Base-by-base conservation (phyloP, 768 basidiomycete genomes). In the Myochromella boudieri region DNA sequence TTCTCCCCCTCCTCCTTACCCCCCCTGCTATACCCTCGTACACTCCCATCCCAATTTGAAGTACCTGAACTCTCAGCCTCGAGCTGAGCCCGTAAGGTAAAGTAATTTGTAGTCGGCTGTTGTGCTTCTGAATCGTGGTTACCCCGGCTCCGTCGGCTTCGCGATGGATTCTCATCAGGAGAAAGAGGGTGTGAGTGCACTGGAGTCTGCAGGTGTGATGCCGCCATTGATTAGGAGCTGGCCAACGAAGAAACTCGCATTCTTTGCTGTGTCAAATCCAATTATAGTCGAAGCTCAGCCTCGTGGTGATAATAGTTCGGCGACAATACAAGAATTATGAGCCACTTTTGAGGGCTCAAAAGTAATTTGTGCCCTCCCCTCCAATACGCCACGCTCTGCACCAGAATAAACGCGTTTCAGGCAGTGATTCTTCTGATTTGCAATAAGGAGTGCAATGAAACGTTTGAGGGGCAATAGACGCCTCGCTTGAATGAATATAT, bases 101-200 rank as follows among this genome's bases (percentile, higher is more conserved):
- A 84, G 55, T 87, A 85, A 57, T 75, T 83, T 15, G 70, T 68
- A 11, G 74, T 55, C 11, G 75, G 64, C 18, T 42, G 65, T 42
- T 27, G 51, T 8, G 58, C 31, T 6, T 67, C 62, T 31, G 53
- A 24, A 17, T 72, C 73, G 34, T 60, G 67, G 46, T 55, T 59
- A 39, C 66, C 63, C 41, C 81, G 79, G 49, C 61, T 69, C 36
- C 78, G 70, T 42, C 84, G 77, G 20, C 75, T 71, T 57, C 70
- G 66, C 7, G 74, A 60, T 14, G 72, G 62, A 20, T 55, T 54
- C 25, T 82, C 78, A 25, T 87, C 85, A 6, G 72, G 72, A 3
- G 78, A 80, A 18, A 91, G 77, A 28, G 89, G 89, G 58, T 91
- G 89, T 0, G 80, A 80, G 50, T 90, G 71, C 17, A 85, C 84